Base-by-base conservation (phyloP, 306 rosid species). In the Acacia crassicarpa region DNA sequence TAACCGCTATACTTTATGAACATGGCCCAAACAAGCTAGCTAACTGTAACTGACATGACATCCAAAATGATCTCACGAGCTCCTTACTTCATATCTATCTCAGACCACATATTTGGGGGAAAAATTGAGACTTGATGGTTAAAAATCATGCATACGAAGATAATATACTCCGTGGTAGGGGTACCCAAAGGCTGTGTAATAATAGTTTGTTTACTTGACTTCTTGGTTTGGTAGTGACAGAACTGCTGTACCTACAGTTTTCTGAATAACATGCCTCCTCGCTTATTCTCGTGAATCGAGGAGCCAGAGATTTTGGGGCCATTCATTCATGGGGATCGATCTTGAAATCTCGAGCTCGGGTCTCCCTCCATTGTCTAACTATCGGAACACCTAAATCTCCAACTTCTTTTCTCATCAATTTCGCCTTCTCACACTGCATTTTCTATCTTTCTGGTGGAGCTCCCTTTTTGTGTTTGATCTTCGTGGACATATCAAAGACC, bases 251-350 rank as follows among this genome's bases (percentile, higher is more conserved):
- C 89, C 88, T 77, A 86, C 85, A 75, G 65, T 85, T 68, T 83
- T 83, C 73, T 84, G 93, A 88, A 89, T 84, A 88, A 76, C 90
- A 88, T 89, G 91, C 87, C 91, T 83, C 88, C 35, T 46, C 63
- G 13, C 61, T 62, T 43, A 5, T 77, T 89, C 93, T 88, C 89
- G 88, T 85, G 79, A 85, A 84, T 86, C 95, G 95, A 89, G 93
- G 87, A 83, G 66, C 49, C 23, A n/a, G 1, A 49, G 83, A 77
- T 69, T 72, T 61, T 27, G 40, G 51, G 80, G 78, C 72, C 78
- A 74, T 86, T 51, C 41, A 38, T 48, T 48, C 72, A 41, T 61
- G 71, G 71, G 71, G 45, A 66, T 69, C 11, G 19, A 69, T 71
- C 75, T 45, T 20, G 45, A 74, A 17, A 30, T 74, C 45, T 41